Evolutionary conservation across 345 rosid species (phyloP), one percentile per base, ranked within the genome.

Genomic region (Raphanus raphanistrum): DNA sequence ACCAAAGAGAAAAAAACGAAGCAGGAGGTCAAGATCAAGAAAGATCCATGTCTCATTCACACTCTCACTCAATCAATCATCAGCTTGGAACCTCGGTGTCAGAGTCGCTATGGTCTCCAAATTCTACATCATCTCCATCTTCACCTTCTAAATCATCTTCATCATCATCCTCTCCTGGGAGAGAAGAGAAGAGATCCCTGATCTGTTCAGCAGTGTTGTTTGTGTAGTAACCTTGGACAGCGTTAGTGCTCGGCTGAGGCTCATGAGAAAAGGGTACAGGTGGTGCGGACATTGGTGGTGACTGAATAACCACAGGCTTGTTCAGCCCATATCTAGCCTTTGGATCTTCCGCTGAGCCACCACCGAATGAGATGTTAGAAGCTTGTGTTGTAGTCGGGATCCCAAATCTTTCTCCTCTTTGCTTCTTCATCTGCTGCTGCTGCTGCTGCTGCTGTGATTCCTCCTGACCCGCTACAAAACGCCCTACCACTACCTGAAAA

Each of bases 401-500:
- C 60, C 59, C 73, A 0, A 13, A 7, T 68, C 79, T 74, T 55
- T 79, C 75, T 66, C 41, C 81, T 76, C 76, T 81, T 80, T 84
- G 95, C 82, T 86, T 92, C 86, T 87, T 89, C 15, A 87, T 88
- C 81, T 86, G 79, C 5, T 68, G 79, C 41, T 73, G 73, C 55
- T 75, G 93, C 57, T 87, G 73, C 67, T 73, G 73, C 55, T 75
- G 93, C 83, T 84, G 92, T 43, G 60, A 17, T 26, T 74, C 82
- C 16, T 79, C 79, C 4, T 64, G 91, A 73, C 94, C 95, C 2
- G 85, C 87, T 61, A 87, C 60, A 73, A 94, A 92, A 79, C 89
- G 92, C 64, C 92, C 97, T 27, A 92, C 85, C 28, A 92, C 86
- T 29, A 94, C 92, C 97, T 94, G 88, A 62, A 7, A 52, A 21